Conservation (phyloP, 2,329 filamentous ascomycete genomes). For the Colletotrichum navitas region DNA sequence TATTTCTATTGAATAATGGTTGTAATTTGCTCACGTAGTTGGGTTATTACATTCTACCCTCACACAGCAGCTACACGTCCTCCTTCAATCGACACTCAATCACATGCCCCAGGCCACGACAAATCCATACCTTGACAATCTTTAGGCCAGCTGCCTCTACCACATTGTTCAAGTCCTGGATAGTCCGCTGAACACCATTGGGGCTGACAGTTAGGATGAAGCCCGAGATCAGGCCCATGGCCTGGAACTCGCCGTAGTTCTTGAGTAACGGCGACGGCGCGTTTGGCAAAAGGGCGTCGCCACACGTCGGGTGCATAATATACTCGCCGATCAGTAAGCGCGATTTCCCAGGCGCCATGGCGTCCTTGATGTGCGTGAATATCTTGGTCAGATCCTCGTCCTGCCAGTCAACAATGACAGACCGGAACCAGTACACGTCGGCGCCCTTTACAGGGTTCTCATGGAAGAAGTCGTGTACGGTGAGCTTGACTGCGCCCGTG, state of each 20-base stretch:
- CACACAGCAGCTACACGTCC: background rate
- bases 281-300: slow-evolving; percentile 26
- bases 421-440: slow-evolving; percentile 52
- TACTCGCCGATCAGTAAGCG: slow-evolving; percentile 39
- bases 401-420: slow-evolving; percentile 37
- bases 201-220: slow-evolving; percentile 22
- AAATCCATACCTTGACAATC: slow-evolving; percentile 31
- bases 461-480: slow-evolving; percentile 69
- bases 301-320: slow-evolving; percentile 33
- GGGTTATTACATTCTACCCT: too few species aligned
- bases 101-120: slow-evolving; percentile 25
- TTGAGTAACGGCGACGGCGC: slow-evolving; percentile 20
- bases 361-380: slow-evolving; percentile 29
- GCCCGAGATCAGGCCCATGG: background rate
- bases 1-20: too few species aligned
- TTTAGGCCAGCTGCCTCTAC: slow-evolving; percentile 25
- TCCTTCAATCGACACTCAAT: slow-evolving; percentile 34
- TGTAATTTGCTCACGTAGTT: too few species aligned
- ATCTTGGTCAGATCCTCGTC: slow-evolving; percentile 30
- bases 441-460: slow-evolving; percentile 66
- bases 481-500: slow-evolving; percentile 51
- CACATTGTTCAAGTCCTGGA: slow-evolving; percentile 5
- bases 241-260: slow-evolving; percentile 29
- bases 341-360: slow-evolving; percentile 29
- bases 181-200: slow-evolving; percentile 22